Base-by-base conservation (phyloP, 345 rosid genomes). In the Toxicodendron radicans region DNA sequence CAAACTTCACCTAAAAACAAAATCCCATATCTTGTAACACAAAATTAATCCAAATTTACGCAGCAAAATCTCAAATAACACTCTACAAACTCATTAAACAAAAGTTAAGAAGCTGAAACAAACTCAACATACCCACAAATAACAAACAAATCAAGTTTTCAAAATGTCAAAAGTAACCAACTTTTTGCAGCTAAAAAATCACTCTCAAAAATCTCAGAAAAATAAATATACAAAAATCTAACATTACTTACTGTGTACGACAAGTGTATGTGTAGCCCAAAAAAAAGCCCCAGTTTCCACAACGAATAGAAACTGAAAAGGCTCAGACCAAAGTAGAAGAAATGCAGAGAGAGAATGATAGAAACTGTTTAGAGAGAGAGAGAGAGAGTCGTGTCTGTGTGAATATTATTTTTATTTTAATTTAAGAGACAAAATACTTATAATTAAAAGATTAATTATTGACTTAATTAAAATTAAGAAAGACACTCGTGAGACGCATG, bases 261-360 rank as follows among this genome's bases (percentile, higher is more conserved):
- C n/a, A 45, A 12, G 75, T 18, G 68, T 72, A 58, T 72, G 72
- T 56, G 43, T 24, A 62, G 53, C 67, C 45, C 66, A 46, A 77
- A 64, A 57, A 24, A 54, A 74, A 78, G 78, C 67, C 76, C 73
- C 79, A 78, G 81, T 65, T 51, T 35, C 75, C 74, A 75, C 75
- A 75, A 75, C 70, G 73, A 63, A 16, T 79, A 85, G 86, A 81
- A 80, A 71, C 80, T 72, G 72, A 75, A 82, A 84, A 81, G 84
- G 79, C 82, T 23, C 57, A 59, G 43, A 60, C 66, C 58, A 46
- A 30, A 71, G 74, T 10, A 2, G 21, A 74, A 70, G 68, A 76
- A 72, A 70, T 77, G 79, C 64, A 71, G 68, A 68, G 75, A 84
- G 83, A 64, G 85, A 81, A 71, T 66, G n/a, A 67, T 30, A 46